A percentile compares a stretch with the other conserved stretches of the same genome.
Evolutionary conservation across 208 protist genomes (phyloP).

Genomic region (Plasmodiophora brassicae): DNA sequence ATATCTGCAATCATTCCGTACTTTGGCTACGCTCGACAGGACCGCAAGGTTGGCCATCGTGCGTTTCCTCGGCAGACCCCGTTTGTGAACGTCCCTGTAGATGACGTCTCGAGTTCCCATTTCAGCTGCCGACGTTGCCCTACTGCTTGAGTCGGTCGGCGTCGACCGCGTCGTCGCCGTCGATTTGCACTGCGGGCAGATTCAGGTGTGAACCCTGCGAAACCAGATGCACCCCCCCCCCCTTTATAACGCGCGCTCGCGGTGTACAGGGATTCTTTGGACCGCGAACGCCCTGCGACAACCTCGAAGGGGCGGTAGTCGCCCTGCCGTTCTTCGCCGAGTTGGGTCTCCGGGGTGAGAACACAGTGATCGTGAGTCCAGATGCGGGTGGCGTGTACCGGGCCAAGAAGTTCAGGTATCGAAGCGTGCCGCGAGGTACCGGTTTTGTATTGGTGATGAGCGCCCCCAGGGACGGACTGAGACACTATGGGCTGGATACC

Average conservation of each 20-base stretch:
- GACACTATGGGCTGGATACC: neutral
- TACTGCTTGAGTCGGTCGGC: conserved; percentile 52
- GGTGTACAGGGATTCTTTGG: conserved; percentile 57
- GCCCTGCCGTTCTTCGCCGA: conserved; percentile 44
- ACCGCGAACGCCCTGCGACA: conserved; percentile 50
- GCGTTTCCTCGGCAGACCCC: too few species aligned
- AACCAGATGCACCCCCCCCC: neutral
- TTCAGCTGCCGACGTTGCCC: conserved; percentile 52
- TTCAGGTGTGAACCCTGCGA: conserved; percentile 31
- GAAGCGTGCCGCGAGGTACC: neutral
- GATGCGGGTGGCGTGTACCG: conserved; percentile 49
- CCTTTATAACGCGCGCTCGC: neutral
- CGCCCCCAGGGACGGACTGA: neutral
- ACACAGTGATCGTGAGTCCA: conserved; percentile 39
- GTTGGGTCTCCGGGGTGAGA: conserved; percentile 38
- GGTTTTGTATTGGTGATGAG: neutral
- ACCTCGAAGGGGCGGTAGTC: conserved; percentile 46
- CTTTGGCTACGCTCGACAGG: conserved; percentile 58
- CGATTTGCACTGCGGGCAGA: conserved; percentile 54
- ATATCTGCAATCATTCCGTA: conserved; percentile 61
- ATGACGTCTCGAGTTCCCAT: conserved; percentile 46
- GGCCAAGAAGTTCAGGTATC: conserved; percentile 45
- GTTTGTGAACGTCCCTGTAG: too few species aligned
- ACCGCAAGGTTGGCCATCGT: conserved; percentile 48
- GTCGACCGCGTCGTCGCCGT: conserved; percentile 53